phyloP scores from a whole-genome alignment of 2,329 filamentous ascomycete species.

The Paecilomyces fulvus region DNA sequence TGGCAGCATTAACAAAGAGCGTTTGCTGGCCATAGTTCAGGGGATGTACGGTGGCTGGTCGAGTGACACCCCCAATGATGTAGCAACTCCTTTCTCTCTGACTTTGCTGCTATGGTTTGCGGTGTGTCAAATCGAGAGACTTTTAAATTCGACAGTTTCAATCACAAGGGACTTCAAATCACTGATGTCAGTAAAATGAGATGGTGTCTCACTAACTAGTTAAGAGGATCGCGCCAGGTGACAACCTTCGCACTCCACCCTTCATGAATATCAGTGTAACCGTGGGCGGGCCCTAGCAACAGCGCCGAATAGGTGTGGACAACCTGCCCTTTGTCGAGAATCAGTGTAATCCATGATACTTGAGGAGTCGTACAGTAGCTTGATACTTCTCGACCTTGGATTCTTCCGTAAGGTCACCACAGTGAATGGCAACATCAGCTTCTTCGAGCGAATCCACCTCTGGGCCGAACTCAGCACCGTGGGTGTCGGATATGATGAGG shows the following conservation, averaged over 20 bases:
- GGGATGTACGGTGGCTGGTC: slow-evolving; percentile 34
- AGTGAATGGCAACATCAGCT: slow-evolving; percentile 45
- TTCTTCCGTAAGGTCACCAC: slow-evolving; percentile 43
- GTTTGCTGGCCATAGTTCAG: slow-evolving; percentile 41
- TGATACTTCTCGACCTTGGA: slow-evolving; percentile 36
- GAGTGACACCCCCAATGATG: slow-evolving; percentile 16
- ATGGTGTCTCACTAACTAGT: slow-evolving; percentile 23
- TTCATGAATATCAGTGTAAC: slow-evolving; percentile 38
- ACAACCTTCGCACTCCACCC: slow-evolving; percentile 50
- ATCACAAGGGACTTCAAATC: slow-evolving; percentile 31
- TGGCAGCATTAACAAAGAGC: slow-evolving; percentile 53
- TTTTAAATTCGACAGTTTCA: slow-evolving; percentile 9
- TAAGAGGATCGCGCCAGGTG: slow-evolving; percentile 42
- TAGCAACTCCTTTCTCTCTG: neutral
- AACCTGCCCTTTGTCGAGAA: slow-evolving; percentile 22
- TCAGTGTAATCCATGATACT: slow-evolving; percentile 42
- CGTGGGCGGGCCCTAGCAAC: slow-evolving; percentile 23
- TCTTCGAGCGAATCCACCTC: slow-evolving; percentile 18
- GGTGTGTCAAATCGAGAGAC: neutral
- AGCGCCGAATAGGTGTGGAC: slow-evolving; percentile 21
- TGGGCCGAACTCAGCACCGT: slow-evolving; percentile 20
- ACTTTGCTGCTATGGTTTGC: neutral
- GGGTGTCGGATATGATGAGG: slow-evolving; percentile 42
- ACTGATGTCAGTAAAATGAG: slow-evolving; percentile 42
- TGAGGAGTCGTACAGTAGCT: slow-evolving; percentile 36